phyloP scores from a whole-genome alignment of 129 eudicot species.

The Kitagawia praeruptora region DNA sequence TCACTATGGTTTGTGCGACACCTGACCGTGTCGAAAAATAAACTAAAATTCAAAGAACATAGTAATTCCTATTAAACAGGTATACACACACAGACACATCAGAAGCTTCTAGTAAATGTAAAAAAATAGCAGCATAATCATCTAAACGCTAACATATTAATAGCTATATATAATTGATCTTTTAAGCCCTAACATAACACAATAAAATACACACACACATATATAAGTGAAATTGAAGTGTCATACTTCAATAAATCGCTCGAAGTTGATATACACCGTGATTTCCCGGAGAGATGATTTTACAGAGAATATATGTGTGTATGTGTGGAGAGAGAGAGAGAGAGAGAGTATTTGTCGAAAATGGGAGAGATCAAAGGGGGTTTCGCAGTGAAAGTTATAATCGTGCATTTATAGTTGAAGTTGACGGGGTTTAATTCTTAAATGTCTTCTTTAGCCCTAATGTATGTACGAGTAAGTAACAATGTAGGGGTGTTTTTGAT shows the following conservation, averaged over 20 bases:
- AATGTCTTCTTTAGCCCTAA: neutral
- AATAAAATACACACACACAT: neutral
- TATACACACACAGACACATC: neutral
- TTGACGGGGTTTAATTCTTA: neutral
- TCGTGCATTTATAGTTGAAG: neutral
- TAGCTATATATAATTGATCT: neutral
- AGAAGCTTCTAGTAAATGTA: neutral
- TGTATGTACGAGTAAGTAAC: too few relatives aligned
- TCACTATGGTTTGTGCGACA: neutral
- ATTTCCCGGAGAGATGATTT: neutral
- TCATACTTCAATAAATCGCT: neutral
- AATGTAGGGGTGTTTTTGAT: neutral
- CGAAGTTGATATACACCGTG: neutral
- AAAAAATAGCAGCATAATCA: neutral
- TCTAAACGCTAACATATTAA: neutral
- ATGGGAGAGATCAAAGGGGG: neutral
- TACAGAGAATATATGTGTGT: neutral
- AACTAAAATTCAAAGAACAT: neutral
- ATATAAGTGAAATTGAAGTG: neutral
- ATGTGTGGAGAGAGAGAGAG: neutral
- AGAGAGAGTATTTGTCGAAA: too few relatives aligned
- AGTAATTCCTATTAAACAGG: neutral
- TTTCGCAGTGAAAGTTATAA: neutral
- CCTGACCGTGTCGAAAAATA: neutral
- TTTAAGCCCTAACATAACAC: neutral